A percentile compares a stretch with the other conserved stretches of the same genome.
These are phyloP conservation scores for Rugosomyces carneus DNA, from an alignment of 1,284 basidiomycete genomes.

Conservation along the genomic window DNA sequence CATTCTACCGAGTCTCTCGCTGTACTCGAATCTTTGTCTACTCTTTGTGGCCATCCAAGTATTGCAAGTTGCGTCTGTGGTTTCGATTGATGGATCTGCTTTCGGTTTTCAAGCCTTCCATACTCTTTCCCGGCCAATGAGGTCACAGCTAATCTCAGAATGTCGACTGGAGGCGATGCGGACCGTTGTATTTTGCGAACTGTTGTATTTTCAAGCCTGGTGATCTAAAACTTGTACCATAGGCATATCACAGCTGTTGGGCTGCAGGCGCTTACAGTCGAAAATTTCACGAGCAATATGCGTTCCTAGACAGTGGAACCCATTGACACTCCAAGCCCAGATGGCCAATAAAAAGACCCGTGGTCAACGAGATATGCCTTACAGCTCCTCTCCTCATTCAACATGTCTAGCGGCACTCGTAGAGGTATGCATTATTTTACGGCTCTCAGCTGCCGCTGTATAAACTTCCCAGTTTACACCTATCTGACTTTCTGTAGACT, in stretches of 20 bases:
- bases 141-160: neutral
- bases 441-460: neutral
- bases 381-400: neutral
- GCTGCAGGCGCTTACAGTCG: neutral
- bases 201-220: neutral
- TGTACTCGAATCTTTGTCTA: neutral
- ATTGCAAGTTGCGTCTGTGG: neutral
- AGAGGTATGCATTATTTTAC: conserved; percentile 1
- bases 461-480: neutral
- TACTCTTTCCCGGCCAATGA: neutral
- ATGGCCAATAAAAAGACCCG: neutral
- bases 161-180: neutral
- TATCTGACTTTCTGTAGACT: conserved; percentile 4
- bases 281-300: too few relatives aligned
- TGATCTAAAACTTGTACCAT: neutral
- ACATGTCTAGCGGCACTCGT: neutral
- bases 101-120: too few relatives aligned
- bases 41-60: neutral
- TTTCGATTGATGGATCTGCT: too few relatives aligned
- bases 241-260: neutral
- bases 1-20: neutral
- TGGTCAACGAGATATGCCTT: too few relatives aligned
- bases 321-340: neutral
- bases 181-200: neutral
- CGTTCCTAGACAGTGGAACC: neutral